These are phyloP conservation scores for Ceratobasidium sp. DNA, from an alignment of 1,284 basidiomycete species.

Conservation along the genomic window DNA sequence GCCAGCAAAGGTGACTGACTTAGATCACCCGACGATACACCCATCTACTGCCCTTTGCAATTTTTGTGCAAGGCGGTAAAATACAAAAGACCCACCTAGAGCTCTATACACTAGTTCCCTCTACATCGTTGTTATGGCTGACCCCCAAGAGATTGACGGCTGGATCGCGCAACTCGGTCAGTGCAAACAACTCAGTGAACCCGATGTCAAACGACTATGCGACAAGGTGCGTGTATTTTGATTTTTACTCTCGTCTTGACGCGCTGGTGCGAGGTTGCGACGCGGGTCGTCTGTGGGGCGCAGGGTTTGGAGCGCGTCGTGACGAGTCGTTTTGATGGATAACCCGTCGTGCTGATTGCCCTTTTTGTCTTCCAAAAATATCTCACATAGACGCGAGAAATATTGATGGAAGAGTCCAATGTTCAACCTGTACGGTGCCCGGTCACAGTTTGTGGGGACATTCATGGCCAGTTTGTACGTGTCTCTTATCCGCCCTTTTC, in stretches of 20 bases:
- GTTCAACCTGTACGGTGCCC: constrained; percentile 98
- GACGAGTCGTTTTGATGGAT: constrained; percentile 28
- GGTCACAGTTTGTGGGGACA: constrained; percentile 97
- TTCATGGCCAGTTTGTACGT: constrained; percentile 99
- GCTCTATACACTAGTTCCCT: background rate
- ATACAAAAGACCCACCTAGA: constrained; percentile 31
- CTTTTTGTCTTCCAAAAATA: constrained; percentile 38
- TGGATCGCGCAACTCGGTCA: constrained; percentile 98
- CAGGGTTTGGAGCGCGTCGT: constrained; percentile 45
- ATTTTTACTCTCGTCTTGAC: constrained; percentile 45
- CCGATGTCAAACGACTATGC: constrained; percentile 97
- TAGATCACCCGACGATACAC: constrained; percentile 46
- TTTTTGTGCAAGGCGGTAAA: constrained; percentile 42
- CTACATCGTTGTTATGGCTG: constrained; percentile 47
- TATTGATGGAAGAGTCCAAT: constrained; percentile 97
- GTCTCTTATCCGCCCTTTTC: constrained; percentile 45
- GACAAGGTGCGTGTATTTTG: constrained; percentile 84
- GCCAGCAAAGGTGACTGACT: constrained; percentile 34
- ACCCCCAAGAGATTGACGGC: constrained; percentile 77
- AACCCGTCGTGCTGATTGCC: constrained; percentile 30
- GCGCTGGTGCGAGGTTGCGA: constrained; percentile 48
- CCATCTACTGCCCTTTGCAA: constrained; percentile 43
- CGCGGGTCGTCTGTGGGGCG: constrained; percentile 38
- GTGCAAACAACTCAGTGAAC: constrained; percentile 97
- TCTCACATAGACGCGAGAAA: constrained; percentile 86